Evolutionary conservation across 1,284 basidiomycete species (phyloP), one percentile per base, ranked within the genome.

Genomic region (Microbotryum violaceum): DNA sequence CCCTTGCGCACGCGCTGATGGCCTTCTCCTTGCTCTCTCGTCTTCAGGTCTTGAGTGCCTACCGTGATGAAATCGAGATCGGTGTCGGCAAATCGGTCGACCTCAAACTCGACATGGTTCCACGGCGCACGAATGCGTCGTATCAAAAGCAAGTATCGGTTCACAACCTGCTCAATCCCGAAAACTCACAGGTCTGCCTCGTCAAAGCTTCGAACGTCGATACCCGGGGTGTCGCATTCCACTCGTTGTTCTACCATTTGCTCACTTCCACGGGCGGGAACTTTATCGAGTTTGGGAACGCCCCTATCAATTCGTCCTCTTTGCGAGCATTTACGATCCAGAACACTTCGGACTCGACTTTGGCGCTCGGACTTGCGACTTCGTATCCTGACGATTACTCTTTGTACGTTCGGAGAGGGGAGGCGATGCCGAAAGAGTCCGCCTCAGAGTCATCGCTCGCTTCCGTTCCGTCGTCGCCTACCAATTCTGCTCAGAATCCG

Each of bases 171-270:
- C 67, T 73, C 42, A 74, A 72, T 58, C 60, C 73, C 58, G 73
- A 76, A 61, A 73, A 75, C 46, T 74, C 74, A 56, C 78, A 79
- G 71, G 73, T 79, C 51, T 73, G 79, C 56, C 77, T 79, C 60
- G 76, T 80, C 51, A 73, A 76, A 25, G 75, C 77, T 33, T 73
- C 73, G 58, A 80, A 80, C 61, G 77, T 79, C 54, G 79, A 80
- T 66, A 72, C 77, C 54, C 76, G 79, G 70, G 77, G 79, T 49
- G 75, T 80, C 61, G 78, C 78, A 33, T 75, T 80, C 56, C 79
- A 80, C 65, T 79, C 78, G 29, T 76, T 79, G 61, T 75, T 80
- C 49, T 80, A 80, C 69, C 76, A 77, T n/a, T 78, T 80, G 60
- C 73, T 79, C 51, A 80, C 79, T 14, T 77, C 78, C 2, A 75